Evolutionary conservation across 1,139 yeast species (phyloP), one percentile per base, ranked within the genome.

Genomic region (Zygoascus sp.): DNA sequence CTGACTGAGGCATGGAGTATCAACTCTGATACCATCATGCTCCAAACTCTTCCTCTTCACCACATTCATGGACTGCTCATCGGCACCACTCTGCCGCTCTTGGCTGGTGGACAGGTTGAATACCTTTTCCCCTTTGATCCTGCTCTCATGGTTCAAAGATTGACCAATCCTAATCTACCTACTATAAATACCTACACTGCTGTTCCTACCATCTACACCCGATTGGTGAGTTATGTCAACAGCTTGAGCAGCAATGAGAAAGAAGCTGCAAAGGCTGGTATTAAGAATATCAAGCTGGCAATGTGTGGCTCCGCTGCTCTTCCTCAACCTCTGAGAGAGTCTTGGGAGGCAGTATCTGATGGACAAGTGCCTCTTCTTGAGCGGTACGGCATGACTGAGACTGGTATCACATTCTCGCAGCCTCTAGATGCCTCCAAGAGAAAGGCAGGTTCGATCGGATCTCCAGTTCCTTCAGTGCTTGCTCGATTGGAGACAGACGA

Each of bases 251-350:
- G 43, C 5, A 20, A 32, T 2, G 42, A 34, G 6, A 32, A 51
- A 16, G 49, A 44, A 1, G 42, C 25, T 22, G 55, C 50, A 40
- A 51, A 50, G 38, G 42, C 17, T 38, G 61, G 53, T 17, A 52
- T 54, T 22, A 43, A 39, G 35, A 39, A 49, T 7, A 47, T 64
- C 36, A 45, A 59, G 27, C 55, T 66, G 37, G 67, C 64, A 23
- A 64, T 66, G 67, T 64, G 68, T 47, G 70, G 70, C 3, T 64
- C 69, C 4, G 70, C 70, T 3, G 69, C 70, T 2, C 58, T 66
- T 15, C 70, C 70, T 2, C 58, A 56, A 25, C 66, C 69, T 1
- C 56, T 66, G 39, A 54, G 69, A 34, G 50, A 52, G 23, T 55
- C 59, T 10, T 66, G 70, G 70, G 61, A 63, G 32, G 45, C 50